These are phyloP conservation scores for Macrophomina tecta DNA, from an alignment of 2,329 filamentous ascomycete species.

Conservation along the genomic window DNA sequence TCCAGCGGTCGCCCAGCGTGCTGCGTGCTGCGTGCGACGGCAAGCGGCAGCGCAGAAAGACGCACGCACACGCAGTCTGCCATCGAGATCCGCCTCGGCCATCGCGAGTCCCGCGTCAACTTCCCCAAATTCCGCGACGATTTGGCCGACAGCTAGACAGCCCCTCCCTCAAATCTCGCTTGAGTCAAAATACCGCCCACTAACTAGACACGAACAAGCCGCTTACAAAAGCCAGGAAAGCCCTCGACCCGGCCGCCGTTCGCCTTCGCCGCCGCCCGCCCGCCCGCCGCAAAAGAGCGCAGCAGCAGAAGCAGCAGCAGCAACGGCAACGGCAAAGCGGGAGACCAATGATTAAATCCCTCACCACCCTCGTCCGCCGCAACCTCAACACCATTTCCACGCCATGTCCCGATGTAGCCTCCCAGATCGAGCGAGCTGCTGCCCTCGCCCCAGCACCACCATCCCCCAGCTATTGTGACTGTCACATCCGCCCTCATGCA, in stretches of 20 bases:
- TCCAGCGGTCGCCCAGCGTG: not conserved
- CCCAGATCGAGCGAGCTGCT: slow-evolving; percentile 21
- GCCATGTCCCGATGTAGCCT: slow-evolving; percentile 4
- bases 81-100: slow-evolving; percentile 12
- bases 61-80: not conserved
- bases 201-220: not conserved
- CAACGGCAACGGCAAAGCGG: slow-evolving; percentile 11
- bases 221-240: slow-evolving; percentile 15
- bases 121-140: not conserved
- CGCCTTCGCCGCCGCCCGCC: not conserved
- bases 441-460: slow-evolving; percentile 10
- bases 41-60: not conserved
- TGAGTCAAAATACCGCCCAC: not conserved
- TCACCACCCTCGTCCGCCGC: slow-evolving; percentile 5
- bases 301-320: not conserved
- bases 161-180: slow-evolving; percentile 18
- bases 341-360: slow-evolving; percentile 21
- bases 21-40: slow-evolving; percentile 3
- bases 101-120: not conserved
- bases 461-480: not conserved
- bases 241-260: slow-evolving; percentile 16
- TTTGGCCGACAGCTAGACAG: slow-evolving; percentile 4
- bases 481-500: slow-evolving; percentile 17
- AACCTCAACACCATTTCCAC: slow-evolving; percentile 20
- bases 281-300: not conserved